Evolutionary conservation across 2,329 filamentous ascomycete genomes (phyloP), one percentile per base, ranked within the genome.

Genomic region (Xylariaceae sp.): DNA sequence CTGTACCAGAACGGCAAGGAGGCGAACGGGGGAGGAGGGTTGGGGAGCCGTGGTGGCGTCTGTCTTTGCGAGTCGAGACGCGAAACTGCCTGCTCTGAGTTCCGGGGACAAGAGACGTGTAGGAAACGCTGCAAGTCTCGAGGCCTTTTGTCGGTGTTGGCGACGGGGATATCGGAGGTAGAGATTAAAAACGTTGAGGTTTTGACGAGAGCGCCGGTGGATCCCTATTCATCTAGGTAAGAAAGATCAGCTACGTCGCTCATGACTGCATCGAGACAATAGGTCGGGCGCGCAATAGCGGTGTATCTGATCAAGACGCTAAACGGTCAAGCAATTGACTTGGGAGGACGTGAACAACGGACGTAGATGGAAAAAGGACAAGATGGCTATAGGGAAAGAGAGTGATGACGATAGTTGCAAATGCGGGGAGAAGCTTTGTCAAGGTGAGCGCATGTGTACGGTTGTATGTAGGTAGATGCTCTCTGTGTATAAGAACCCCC

Each of bases 1-100:
- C 71, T 78, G 71, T 71, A 83, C 76, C 70, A 80, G 73, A 67
- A 75, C 69, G 76, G 79, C 79, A 72, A 82, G 76, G 69, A 79
- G 70, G 65, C 70, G 67, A 71, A 78, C 58, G 69, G 78, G 63
- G 71, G 80, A 69, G 72, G 80, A 74, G 69, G 69, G 73, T 70
- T 73, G 74, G 67, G 69, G 74, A 75, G 72, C 71, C 74, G 76
- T 77, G 77, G 74, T 75, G 66, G 73, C 72, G 74, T 80, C 80
- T 80, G 81, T 82, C 73, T 77, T 80, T 73, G 71, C 71, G 67
- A 72, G 71, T 73, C 39, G 37, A 45, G 72, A 67, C 64, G 69
- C 66, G 68, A 65, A 69, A 62, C 24, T 53, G 56, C 60, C 41
- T 46, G 58, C 43, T 36, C 53, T 31, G 52, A 56, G 34, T 29